phyloP scores from a whole-genome alignment of 176 grass and related monocot species.

The Lolium multiflorum region DNA sequence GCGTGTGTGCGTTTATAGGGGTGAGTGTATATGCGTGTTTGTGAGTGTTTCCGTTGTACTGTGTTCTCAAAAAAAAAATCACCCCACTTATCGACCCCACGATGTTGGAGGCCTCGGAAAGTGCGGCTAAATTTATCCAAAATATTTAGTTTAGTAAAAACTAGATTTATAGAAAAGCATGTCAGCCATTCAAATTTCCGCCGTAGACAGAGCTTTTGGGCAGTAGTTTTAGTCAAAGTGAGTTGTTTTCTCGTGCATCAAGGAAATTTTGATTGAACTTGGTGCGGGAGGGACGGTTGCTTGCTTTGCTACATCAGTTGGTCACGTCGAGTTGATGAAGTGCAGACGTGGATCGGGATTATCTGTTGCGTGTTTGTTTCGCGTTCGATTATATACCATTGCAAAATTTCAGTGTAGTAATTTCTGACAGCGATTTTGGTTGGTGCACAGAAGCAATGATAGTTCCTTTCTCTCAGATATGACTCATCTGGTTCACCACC shows the following conservation, averaged over 20 bases:
- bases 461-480: neutral
- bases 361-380: neutral
- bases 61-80: no score
- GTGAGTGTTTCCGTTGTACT: no score
- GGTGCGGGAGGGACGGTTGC: neutral
- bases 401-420: neutral
- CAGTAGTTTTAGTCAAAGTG: no score
- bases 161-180: no score
- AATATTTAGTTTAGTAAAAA: no score
- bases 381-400: neutral
- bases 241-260: constrained; percentile 21
- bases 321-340: neutral
- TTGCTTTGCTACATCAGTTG: neutral
- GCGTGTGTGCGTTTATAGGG: no score
- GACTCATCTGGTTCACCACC: neutral
- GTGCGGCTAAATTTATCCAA: no score
- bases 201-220: no score
- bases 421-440: neutral
- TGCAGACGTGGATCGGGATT: neutral
- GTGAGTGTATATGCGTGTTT: no score
- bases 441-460: neutral
- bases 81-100: no score
- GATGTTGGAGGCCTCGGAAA: no score
- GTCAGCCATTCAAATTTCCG: no score
- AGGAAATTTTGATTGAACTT: neutral